phyloP scores from a whole-genome alignment of 1,139 yeast genomes.

The Geotrichum klebahnii region DNA sequence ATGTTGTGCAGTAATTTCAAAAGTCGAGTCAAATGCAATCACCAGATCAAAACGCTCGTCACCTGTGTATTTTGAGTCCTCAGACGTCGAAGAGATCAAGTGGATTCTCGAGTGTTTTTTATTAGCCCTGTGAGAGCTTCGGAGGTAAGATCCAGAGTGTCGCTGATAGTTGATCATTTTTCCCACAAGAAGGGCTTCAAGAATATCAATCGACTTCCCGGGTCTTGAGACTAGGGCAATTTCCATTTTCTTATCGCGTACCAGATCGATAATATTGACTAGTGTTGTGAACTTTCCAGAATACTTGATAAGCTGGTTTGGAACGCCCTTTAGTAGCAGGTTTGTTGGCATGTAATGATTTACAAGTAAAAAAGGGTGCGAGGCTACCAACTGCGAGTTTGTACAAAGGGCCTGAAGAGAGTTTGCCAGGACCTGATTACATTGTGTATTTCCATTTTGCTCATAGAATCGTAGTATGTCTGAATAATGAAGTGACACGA shows the following conservation, averaged over 20 bases:
- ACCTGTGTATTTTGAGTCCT: slow-evolving; percentile 30
- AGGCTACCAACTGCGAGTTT: slow-evolving; percentile 73
- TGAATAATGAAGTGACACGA: slow-evolving; percentile 83
- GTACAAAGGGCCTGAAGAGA: slow-evolving; percentile 61
- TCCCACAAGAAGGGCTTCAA: slow-evolving; percentile 73
- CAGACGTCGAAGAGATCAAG: slow-evolving; percentile 34
- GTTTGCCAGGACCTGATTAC: slow-evolving; percentile 47
- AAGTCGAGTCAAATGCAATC: slow-evolving; percentile 70
- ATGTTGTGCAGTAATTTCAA: slow-evolving; percentile 45
- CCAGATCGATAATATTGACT: slow-evolving; percentile 45
- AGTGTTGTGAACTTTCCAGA: slow-evolving; percentile 81
- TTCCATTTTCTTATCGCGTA: slow-evolving; percentile 43
- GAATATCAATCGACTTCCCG: slow-evolving; percentile 65
- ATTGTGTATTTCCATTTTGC: slow-evolving; percentile 43
- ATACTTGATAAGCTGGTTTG: slow-evolving; percentile 67
- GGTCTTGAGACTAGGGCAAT: slow-evolving; percentile 53
- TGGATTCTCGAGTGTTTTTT: slow-evolving; percentile 34
- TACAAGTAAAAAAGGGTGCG: slow-evolving; percentile 83
- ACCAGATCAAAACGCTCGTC: slow-evolving; percentile 52
- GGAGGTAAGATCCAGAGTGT: slow-evolving; percentile 52
- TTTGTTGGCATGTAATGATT: slow-evolving; percentile 85
- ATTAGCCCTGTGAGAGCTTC: slow-evolving; percentile 23
- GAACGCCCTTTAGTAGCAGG: slow-evolving; percentile 70
- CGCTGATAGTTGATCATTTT: slow-evolving; percentile 60
- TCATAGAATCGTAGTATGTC: slow-evolving; percentile 87